Evolutionary conservation across 2,329 filamentous ascomycete species (phyloP), one percentile per base, ranked within the genome.

Genomic region (Penicillium sp.): DNA sequence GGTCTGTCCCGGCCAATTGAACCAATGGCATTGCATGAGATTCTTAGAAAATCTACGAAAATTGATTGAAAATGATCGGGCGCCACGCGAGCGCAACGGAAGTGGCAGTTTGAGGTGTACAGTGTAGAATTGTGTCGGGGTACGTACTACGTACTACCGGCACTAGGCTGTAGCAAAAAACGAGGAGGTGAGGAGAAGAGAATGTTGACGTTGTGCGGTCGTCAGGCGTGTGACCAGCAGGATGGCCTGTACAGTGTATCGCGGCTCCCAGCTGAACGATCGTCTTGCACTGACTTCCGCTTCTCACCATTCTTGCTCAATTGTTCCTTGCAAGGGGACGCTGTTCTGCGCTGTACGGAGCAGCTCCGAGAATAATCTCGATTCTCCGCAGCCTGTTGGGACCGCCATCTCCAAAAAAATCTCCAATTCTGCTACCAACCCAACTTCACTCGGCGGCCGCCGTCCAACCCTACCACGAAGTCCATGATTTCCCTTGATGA

Each of bases 41-140:
- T 38, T 52, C 35, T 52, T 5, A 39, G 34, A 37, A 52, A 31
- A 47, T 28, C 43, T n/a, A 25, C 14, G 14, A 28, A 39, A 45
- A n/a, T 31, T 47, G 43, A 47, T 45, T 8, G 22, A 47, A n/a
- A 47, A 47, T 47, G 28, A 12, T 22, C 43, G 28, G 42, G 15
- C 37, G 41, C 49, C 48, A 52, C 55, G 41, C 58, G 48, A 54
- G 54, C 35, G 17, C 39, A n/a, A 39, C 51, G 48, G 58, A 58
- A 60, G 55, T 51, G 38, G 50, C 59, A 64, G 62, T 63, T 67
- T 49, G 39, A 66, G 62, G 14, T 35, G 53, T 66, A 65, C 65
- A 57, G 57, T 63, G 65, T 62, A 66, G 37, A 55, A 59, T 58
- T 53, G 20, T 51, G 47, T 55, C 37, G 49, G 49, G 35, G 34